Evolutionary conservation across 257 asterid genomes (phyloP).

Genomic region (Solanum lignicaule): DNA sequence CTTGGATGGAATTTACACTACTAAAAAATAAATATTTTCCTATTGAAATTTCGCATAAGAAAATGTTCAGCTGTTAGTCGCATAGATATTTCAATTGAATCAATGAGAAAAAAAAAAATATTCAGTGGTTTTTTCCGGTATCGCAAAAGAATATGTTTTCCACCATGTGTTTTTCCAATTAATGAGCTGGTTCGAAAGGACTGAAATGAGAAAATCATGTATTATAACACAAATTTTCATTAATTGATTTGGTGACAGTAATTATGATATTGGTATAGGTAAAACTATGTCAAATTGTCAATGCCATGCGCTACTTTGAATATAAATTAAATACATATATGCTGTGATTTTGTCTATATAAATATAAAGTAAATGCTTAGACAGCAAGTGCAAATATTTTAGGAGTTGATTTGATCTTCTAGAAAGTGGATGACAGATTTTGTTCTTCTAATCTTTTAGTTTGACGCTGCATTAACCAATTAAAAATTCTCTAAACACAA

Average conservation of each 20-base stretch:
- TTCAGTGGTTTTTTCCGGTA: neutral
- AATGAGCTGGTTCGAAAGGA: neutral
- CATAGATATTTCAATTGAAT: neutral
- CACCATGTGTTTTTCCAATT: fast-evolving
- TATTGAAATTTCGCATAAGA: neutral
- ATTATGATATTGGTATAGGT: neutral
- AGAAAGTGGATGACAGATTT: neutral
- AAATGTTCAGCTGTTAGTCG: neutral
- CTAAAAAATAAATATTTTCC: neutral
- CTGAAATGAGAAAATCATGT: neutral
- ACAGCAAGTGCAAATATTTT: neutral
- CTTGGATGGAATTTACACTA: neutral
- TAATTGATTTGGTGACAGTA: neutral
- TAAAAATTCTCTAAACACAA: neutral
- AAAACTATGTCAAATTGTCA: neutral
- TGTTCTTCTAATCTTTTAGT: conserved; percentile 1
- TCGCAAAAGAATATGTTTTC: neutral
- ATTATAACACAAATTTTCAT: neutral
- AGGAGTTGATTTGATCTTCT: neutral
- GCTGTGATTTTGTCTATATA: neutral
- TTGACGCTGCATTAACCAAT: neutral
- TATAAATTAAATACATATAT: neutral
- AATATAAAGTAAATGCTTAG: neutral
- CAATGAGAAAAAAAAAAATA: too few relatives aligned
- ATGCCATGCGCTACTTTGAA: neutral